These are phyloP conservation scores for Betula pendula DNA, from an alignment of 306 rosid genomes.

Conservation along the genomic window DNA sequence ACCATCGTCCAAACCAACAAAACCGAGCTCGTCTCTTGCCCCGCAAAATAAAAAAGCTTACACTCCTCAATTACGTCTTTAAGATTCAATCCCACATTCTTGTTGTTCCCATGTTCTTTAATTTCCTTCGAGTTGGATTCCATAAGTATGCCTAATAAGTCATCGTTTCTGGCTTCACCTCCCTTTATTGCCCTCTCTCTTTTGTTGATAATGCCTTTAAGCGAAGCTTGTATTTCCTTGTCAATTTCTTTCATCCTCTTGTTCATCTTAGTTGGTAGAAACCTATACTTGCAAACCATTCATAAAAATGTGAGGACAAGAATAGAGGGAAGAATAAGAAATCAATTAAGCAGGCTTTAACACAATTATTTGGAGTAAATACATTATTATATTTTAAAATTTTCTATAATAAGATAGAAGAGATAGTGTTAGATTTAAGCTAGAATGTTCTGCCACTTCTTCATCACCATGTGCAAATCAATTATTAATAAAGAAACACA, in stretches of 20 bases:
- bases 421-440: too few relatives aligned
- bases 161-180: constrained; percentile 28
- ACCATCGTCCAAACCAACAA: constrained; percentile 52
- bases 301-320: neutral
- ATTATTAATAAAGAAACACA: too few relatives aligned
- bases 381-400: too few relatives aligned
- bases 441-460: too few relatives aligned
- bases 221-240: neutral
- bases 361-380: too few relatives aligned
- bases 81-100: constrained; percentile 24
- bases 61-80: constrained; percentile 47
- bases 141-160: constrained; percentile 45
- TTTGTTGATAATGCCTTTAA: constrained; percentile 25
- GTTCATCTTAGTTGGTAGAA: constrained; percentile 5
- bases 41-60: constrained; percentile 47
- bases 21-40: constrained; percentile 37
- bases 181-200: constrained; percentile 35
- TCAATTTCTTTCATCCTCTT: constrained; percentile 27
- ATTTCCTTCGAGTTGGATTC: constrained; percentile 49
- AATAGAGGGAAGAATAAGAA: neutral
- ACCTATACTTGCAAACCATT: constrained; percentile 8
- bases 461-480: too few relatives aligned
- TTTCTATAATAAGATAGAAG: too few relatives aligned
- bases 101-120: constrained; percentile 30
- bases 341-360: neutral